phyloP scores from a whole-genome alignment of 345 rosid species.

The Kernera saxatilis region DNA sequence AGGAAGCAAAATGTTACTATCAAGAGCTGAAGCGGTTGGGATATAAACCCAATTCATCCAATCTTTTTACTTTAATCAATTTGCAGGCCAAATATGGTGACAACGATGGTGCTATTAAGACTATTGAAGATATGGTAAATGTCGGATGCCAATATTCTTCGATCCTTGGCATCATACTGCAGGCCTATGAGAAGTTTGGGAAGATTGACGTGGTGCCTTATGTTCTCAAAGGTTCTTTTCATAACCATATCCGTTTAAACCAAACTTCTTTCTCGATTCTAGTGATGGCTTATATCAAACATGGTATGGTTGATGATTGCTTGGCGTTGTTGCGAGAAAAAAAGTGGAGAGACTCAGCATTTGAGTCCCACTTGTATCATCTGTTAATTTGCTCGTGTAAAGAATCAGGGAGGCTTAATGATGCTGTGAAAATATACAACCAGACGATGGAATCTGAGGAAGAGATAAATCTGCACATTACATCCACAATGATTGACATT shows the following conservation, averaged over 20 bases:
- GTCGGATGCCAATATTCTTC: conserved; percentile 70
- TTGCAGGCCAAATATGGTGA: conserved; percentile 70
- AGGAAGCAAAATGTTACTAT: conserved; percentile 48
- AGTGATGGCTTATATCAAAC: conserved; percentile 79
- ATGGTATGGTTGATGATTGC: conserved; percentile 62
- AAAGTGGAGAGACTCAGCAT: conserved; percentile 64
- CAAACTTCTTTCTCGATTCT: conserved; percentile 78
- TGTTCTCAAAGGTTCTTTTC: conserved; percentile 57
- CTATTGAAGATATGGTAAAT: conserved; percentile 64
- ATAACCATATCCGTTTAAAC: conserved; percentile 54
- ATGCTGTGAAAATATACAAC: conserved; percentile 60
- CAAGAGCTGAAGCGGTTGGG: conserved; percentile 61
- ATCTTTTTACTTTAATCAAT: conserved; percentile 69
- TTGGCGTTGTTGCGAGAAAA: conserved; percentile 52
- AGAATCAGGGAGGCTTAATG: conserved; percentile 53
- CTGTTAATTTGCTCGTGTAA: conserved; percentile 79
- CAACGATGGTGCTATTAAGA: conserved; percentile 52
- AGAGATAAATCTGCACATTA: conserved; percentile 62
- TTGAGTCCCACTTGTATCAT: conserved; percentile 84
- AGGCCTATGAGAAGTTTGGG: conserved; percentile 69
- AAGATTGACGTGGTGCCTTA: conserved; percentile 54
- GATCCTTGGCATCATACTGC: conserved; percentile 57
- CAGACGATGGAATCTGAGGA: conserved; percentile 37
- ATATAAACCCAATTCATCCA: conserved; percentile 72
- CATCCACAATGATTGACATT: conserved; percentile 74